phyloP scores from a whole-genome alignment of 805 yeast genomes.

The Starmerella etchellsii region DNA sequence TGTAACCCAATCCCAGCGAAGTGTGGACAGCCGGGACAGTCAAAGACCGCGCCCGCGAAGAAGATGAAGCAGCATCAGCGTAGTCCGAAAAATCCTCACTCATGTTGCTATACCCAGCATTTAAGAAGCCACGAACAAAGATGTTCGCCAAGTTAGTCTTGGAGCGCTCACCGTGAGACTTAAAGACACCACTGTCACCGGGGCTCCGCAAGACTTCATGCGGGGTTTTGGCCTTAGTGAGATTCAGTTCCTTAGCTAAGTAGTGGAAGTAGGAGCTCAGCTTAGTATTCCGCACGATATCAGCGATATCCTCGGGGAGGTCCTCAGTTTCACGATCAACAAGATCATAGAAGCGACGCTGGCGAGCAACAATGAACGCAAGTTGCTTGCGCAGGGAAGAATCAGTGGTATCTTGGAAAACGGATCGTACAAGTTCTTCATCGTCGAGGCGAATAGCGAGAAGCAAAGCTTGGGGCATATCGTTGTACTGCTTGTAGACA shows the following conservation, averaged over 20 bases:
- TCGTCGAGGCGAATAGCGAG: conserved; percentile 83
- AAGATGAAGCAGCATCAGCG: conserved; percentile 35
- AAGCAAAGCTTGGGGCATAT: conserved; percentile 71
- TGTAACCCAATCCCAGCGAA: conserved; percentile 73
- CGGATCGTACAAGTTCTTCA: conserved; percentile 60
- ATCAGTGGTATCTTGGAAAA: conserved; percentile 52
- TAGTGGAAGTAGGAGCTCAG: conserved; percentile 68
- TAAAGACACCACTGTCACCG: conserved; percentile 38
- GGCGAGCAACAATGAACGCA: conserved; percentile 78
- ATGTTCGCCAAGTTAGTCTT: conserved; percentile 89
- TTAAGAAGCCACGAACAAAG: conserved; percentile 85
- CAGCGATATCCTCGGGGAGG: conserved; percentile 47
- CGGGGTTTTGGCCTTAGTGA: conserved; percentile 82
- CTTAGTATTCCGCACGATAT: conserved; percentile 67
- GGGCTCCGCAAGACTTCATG: conserved; percentile 90
- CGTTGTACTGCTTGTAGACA: conserved; percentile 65
- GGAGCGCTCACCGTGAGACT: conserved; percentile 50
- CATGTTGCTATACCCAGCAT: conserved; percentile 75
- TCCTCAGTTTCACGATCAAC: conserved; percentile 48
- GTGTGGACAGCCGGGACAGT: conserved; percentile 81
- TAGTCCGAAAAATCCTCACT: conserved; percentile 48
- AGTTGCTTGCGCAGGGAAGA: conserved; percentile 69
- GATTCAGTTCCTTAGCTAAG: conserved; percentile 73
- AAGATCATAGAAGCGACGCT: conserved; percentile 62
- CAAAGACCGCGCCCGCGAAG: conserved; percentile 9